Evolutionary conservation across 176 grass and related monocot species (phyloP).

Genomic region (Themeda triandra): DNA sequence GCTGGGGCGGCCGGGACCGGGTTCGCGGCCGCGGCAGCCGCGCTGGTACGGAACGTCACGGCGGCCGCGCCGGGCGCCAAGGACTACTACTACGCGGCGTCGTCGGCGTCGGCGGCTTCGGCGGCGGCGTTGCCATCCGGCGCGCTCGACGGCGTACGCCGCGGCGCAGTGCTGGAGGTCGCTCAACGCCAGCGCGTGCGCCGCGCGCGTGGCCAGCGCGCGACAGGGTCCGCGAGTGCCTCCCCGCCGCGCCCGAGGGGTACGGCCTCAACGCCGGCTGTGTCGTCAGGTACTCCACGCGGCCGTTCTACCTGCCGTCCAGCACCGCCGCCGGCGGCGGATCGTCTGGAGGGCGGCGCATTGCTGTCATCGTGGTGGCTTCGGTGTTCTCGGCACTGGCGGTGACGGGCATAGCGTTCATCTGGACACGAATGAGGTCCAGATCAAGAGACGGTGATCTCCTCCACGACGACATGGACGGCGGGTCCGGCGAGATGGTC

Average conservation of each 20-base stretch:
- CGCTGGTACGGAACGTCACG: constrained; percentile 60
- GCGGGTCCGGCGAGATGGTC: constrained; percentile 48
- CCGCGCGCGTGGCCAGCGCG: constrained; percentile 50
- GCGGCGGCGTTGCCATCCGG: not conserved
- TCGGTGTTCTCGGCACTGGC: constrained; percentile 28
- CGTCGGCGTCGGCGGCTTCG: not conserved
- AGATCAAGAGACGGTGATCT: too few species aligned
- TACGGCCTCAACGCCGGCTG: constrained; percentile 76
- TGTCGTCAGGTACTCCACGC: constrained; percentile 77
- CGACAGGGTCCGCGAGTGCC: constrained; percentile 36
- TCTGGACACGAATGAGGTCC: constrained; percentile 26
- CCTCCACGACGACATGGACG: constrained; percentile 34
- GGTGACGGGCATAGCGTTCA: constrained; percentile 37
- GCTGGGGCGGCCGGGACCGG: not conserved
- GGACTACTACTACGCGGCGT: constrained; percentile 35
- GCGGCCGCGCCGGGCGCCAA: constrained; percentile 12
- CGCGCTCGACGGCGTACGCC: constrained; percentile 32
- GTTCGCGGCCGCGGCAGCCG: not conserved
- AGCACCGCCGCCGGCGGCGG: not conserved
- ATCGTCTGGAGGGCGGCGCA: constrained; percentile 49
- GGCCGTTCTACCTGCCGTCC: constrained; percentile 61
- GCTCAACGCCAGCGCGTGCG: constrained; percentile 64
- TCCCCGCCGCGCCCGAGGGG: constrained; percentile 47
- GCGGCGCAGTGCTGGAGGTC: constrained; percentile 85
- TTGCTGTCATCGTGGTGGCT: constrained; percentile 33